A percentile compares a stretch with the other conserved stretches of the same genome.
Conservation (phyloP, 306 rosid genomes). For the Abrus precatorius region DNA sequence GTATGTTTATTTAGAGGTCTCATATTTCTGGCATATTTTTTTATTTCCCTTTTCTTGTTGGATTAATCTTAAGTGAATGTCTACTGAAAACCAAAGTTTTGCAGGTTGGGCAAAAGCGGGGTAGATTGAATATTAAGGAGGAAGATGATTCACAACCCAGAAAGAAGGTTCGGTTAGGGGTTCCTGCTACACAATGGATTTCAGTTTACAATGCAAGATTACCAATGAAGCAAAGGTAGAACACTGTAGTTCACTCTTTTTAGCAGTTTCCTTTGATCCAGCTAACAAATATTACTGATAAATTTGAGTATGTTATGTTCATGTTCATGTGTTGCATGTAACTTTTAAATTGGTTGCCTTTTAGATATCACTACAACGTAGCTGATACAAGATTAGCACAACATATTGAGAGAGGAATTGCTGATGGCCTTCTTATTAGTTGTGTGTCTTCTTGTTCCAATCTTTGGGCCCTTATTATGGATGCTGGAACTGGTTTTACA, state of each 20-base stretch:
- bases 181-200: constrained; percentile 97
- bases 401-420: constrained; percentile 93
- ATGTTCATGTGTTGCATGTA: not conserved
- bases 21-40: not conserved
- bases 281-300: constrained; percentile 6
- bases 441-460: constrained; percentile 92
- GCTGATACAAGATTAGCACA: constrained; percentile 87
- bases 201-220: constrained; percentile 88
- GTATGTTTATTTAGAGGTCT: not conserved
- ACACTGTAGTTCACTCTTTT: constrained; percentile 20
- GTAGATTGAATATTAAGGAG: constrained; percentile 79
- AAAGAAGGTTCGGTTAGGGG: constrained; percentile 92
- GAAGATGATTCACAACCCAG: constrained; percentile 91
- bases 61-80: constrained; percentile 14
- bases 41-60: not conserved
- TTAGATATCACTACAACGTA: constrained; percentile 93
- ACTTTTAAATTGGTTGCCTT: constrained; percentile 40
- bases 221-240: constrained; percentile 97
- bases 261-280: constrained; percentile 3
- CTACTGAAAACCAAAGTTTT: constrained; percentile 38
- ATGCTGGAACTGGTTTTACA: constrained; percentile 91
- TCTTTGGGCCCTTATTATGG: constrained; percentile 99
- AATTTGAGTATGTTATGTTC: constrained; percentile 21
- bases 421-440: constrained; percentile 92
- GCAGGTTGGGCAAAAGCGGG: constrained; percentile 97